phyloP scores from a whole-genome alignment of 1,139 yeast genomes.

The Eremothecium cymbalariae region DNA sequence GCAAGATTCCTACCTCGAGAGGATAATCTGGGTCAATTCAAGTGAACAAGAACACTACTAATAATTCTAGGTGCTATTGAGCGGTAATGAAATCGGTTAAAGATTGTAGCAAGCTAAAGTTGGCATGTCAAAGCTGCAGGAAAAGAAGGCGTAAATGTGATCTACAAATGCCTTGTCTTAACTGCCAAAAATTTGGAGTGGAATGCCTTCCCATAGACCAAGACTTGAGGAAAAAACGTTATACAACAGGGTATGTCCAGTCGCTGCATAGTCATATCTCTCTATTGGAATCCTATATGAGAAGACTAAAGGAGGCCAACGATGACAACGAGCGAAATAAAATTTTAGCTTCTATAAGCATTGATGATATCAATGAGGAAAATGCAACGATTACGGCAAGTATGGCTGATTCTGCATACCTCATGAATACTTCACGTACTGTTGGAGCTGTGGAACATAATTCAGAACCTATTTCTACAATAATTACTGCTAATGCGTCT shows the following conservation, averaged over 20 bases:
- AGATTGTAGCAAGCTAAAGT: constrained; percentile 9
- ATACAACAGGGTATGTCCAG: constrained; percentile 41
- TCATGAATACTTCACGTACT: no score
- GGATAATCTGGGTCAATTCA: no score
- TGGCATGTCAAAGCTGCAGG: constrained; percentile 44
- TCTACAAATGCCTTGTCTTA: constrained; percentile 41
- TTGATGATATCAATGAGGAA: constrained; percentile 3
- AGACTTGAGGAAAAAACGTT: constrained; percentile 45
- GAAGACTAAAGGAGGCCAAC: constrained; percentile 11
- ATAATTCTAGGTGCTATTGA: no score
- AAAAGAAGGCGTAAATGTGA: constrained; percentile 47
- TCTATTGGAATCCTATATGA: constrained; percentile 17
- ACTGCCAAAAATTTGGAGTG: constrained; percentile 38
- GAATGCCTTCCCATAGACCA: constrained; percentile 40
- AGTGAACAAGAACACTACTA: no score
- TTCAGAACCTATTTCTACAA: no score
- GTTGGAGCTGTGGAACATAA: no score
- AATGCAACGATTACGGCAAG: not conserved
- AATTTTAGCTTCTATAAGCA: constrained; percentile 12
- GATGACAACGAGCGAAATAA: constrained; percentile 11
- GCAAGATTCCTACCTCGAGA: no score
- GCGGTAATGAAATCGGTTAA: not conserved
- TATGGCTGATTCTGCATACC: no score
- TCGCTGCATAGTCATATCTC: constrained; percentile 25
- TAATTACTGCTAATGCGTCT: no score